Conservation (phyloP, 2,329 filamentous ascomycete genomes). For the Rosellinia necatrix region DNA sequence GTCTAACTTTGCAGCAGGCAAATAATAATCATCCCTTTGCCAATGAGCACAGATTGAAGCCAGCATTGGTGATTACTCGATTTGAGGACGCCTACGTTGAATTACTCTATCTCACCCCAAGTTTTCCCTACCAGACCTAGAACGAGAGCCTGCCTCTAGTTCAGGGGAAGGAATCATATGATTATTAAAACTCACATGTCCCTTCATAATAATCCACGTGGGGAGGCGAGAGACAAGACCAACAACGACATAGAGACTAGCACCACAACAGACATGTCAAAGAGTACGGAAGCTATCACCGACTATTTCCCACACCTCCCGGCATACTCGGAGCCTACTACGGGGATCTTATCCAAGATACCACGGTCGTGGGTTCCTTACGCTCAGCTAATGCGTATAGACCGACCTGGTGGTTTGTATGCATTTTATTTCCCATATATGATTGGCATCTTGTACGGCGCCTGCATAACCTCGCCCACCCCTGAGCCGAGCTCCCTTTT, state of each 20-base stretch:
- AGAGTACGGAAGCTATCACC: not conserved
- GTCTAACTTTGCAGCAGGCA: not conserved
- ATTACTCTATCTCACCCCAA: not conserved
- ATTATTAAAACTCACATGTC: not conserved
- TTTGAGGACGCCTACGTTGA: no score
- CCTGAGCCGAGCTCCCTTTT: conserved; percentile 10
- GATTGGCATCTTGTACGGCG: conserved; percentile 50
- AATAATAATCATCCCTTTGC: no score
- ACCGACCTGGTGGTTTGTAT: conserved; percentile 56
- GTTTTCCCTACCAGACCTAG: not conserved
- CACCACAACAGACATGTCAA: not conserved
- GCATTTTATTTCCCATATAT: conserved; percentile 57
- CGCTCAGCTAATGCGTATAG: conserved; percentile 56
- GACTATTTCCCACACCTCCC: conserved; percentile 23
- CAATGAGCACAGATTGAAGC: no score
- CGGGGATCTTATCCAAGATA: conserved; percentile 47
- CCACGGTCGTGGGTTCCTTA: conserved; percentile 59
- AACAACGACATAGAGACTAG: not conserved
- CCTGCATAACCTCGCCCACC: conserved; percentile 39
- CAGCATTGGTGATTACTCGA: no score
- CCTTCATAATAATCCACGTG: not conserved
- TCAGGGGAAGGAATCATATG: not conserved
- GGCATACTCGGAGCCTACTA: conserved; percentile 49
- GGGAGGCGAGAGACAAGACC: not conserved
- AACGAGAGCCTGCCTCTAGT: not conserved